Evolutionary conservation across 2,329 filamentous ascomycete species (phyloP), one percentile per base, ranked within the genome.

Genomic region (Xylariaceae sp.): DNA sequence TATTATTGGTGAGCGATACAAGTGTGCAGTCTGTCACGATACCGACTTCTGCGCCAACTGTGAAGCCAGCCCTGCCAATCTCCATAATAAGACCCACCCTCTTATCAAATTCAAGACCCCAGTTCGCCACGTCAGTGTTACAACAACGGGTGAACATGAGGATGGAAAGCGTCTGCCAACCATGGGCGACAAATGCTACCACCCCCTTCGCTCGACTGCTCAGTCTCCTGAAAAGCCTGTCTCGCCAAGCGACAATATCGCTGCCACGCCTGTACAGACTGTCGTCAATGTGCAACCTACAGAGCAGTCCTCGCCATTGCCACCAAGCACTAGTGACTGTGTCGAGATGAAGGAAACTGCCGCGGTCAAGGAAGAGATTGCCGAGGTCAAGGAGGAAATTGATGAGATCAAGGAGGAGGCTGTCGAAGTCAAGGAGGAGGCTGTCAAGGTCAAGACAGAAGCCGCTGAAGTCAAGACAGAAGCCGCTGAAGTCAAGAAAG

Each of bases 31-130:
- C 54, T 99, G 94, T 77, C 80, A 95, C 67, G 91, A 99, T 70
- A 87, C 87, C 35, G 94, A 99, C 73, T 96, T 96, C 76, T 99
- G 94, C 70, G 89, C 88, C 68, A 88, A 83, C 68, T 99, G 94
- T 74, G 95, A 99, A 75, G 90, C 92, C 47, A 85, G 85, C 65
- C 94, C 94, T 6, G 78, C 78, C 60, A 92, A 95, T 71, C 77
- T 76, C 27, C 94, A 99, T 77, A 96, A 97, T 77, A 86, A 85
- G 72, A 95, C 91, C n/a, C 94, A 99, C 66, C 94, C 94, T 31
- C 77, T 99, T 64, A 91, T 99, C 77, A 96, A 96, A 76, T 91
- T 99, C 78, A 95, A 90, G 80, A 95, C 89, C 2, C 88, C 92
- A 7, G 87, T 99, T 47, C 88, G 89, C 62, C 87, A 89, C 63